Conservation (phyloP, 768 basidiomycete species). For the Tricholoma terreum region DNA sequence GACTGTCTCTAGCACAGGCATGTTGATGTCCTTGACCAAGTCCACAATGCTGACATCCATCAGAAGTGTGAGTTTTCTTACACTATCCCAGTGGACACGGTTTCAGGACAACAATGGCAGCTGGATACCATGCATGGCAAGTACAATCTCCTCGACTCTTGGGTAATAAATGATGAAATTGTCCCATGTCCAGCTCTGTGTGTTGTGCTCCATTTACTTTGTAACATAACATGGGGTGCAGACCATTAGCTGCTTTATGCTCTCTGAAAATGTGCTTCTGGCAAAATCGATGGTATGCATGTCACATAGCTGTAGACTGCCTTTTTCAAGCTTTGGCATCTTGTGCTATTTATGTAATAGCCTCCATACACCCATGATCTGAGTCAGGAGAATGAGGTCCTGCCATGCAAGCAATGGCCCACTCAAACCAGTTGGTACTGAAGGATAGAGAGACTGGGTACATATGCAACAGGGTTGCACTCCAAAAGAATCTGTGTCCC, state of each 20-base stretch:
- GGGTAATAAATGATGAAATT: not conserved
- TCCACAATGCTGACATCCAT: not conserved
- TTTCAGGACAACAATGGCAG: not conserved
- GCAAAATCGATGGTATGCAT: not conserved
- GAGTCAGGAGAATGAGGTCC: not conserved
- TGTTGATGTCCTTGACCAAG: not conserved
- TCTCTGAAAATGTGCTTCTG: not conserved
- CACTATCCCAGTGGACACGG: not conserved
- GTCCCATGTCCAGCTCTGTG: not conserved
- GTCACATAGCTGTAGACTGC: not conserved
- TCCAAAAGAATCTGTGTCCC: no score
- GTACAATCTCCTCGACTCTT: not conserved
- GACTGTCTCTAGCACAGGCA: not conserved
- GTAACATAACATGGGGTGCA: not conserved
- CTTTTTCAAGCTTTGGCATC: not conserved
- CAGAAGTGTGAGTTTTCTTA: not conserved
- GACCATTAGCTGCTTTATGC: not conserved
- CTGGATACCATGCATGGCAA: not conserved
- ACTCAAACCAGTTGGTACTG: no score
- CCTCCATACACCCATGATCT: not conserved
- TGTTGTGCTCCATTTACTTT: not conserved
- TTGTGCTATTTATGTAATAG: not conserved
- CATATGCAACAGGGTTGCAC: no score
- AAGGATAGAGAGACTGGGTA: no score
- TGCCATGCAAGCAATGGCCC: not conserved